phyloP scores from a whole-genome alignment of 2,329 filamentous ascomycete species.

The Colletotrichum musae region DNA sequence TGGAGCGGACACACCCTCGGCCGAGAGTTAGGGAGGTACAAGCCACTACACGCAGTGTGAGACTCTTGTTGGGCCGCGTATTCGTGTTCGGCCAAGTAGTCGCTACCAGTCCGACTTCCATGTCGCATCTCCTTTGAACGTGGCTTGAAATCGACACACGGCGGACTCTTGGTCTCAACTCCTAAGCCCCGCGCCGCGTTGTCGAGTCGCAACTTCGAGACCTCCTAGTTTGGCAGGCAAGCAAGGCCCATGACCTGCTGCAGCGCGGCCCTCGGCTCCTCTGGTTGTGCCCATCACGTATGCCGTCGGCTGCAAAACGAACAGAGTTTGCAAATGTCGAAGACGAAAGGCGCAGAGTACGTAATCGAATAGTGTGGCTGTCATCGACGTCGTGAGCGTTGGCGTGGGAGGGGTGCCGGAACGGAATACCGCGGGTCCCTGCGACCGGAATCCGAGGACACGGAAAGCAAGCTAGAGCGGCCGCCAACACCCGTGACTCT shows the following conservation, averaged over 20 bases:
- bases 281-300: slow-evolving; percentile 3
- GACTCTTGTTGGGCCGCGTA: slow-evolving; percentile 6
- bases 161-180: neutral
- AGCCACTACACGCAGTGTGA: neutral
- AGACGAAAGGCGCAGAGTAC: neutral
- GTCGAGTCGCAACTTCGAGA: no score
- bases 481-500: neutral
- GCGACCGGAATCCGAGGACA: slow-evolving; percentile 28
- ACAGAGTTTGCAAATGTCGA: slow-evolving; percentile 10
- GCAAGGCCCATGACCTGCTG: no score
- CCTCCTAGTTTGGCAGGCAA: no score
- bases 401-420: neutral
- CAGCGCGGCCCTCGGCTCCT: slow-evolving; percentile 3
- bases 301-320: neutral
- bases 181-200: no score
- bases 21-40: slow-evolving; percentile 21
- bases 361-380: slow-evolving; percentile 34
- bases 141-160: neutral
- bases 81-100: slow-evolving; percentile 28
- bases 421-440: slow-evolving; percentile 18
- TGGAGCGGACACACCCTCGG: slow-evolving; percentile 15
- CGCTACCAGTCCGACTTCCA: slow-evolving; percentile 12
- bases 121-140: neutral
- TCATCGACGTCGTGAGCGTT: slow-evolving; percentile 21
- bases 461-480: slow-evolving; percentile 9